Percentiles rank a stretch among this genome's conserved stretches.
phyloP scores from a whole-genome alignment of 1,139 yeast genomes.

The Saccharomyces hybrid region DNA sequence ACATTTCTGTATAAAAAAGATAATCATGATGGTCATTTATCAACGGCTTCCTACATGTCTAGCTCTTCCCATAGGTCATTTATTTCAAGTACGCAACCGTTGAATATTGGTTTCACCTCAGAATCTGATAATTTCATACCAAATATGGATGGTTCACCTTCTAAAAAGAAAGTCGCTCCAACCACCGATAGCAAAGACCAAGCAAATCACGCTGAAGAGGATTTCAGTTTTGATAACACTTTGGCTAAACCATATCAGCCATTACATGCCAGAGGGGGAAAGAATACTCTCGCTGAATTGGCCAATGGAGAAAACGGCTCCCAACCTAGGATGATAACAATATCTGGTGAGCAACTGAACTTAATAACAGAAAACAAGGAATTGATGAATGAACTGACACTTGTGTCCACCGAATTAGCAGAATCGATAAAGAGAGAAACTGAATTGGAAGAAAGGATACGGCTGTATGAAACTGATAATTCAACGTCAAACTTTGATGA shows the following conservation, averaged over 20 bases:
- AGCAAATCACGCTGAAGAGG: conserved; percentile 5
- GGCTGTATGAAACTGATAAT: conserved; percentile 7
- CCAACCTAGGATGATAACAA: conserved; percentile 24
- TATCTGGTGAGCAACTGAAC: conserved; percentile 56
- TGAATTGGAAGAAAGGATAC: conserved; percentile 44
- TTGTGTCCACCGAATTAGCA: conserved; percentile 66
- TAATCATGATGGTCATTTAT: background rate
- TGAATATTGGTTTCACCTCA: background rate
- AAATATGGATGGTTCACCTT: background rate
- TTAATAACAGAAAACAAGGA: conserved; percentile 53
- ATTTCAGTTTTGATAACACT: conserved; percentile 22
- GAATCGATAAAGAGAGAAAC: conserved; percentile 63
- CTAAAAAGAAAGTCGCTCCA: background rate
- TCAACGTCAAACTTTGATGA: conserved; percentile 6
- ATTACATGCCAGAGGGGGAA: conserved; percentile 8
- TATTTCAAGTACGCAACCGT: background rate
- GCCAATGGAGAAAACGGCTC: conserved; percentile 9
- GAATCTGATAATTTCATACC: background rate
- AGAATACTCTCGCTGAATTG: background rate
- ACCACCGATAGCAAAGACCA: background rate
- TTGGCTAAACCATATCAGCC: conserved; percentile 17
- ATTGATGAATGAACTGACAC: conserved; percentile 53
- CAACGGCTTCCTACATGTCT: background rate
- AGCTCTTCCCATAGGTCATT: background rate
- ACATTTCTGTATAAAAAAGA: background rate